A percentile compares a stretch with the other conserved stretches of the same genome.
These are phyloP conservation scores for Lasiodiplodia sp. DNA, from an alignment of 2,329 filamentous ascomycete genomes.

Conservation along the genomic window DNA sequence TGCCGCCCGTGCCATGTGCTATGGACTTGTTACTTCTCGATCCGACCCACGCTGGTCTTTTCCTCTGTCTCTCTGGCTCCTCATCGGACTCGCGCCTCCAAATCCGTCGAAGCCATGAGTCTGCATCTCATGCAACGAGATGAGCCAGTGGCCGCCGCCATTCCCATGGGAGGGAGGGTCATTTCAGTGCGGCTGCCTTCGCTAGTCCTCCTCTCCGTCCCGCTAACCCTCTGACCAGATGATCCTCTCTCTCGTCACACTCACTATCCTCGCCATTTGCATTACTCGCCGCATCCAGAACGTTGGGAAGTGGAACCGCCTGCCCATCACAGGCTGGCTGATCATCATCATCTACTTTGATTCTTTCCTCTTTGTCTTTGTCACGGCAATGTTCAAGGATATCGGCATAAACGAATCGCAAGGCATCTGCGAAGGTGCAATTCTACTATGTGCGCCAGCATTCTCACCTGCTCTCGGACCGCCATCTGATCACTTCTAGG, in stretches of 20 bases:
- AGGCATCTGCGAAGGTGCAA: constrained; percentile 63
- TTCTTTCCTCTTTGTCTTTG: constrained; percentile 67
- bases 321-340: constrained; percentile 45
- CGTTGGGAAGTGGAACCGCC: constrained; percentile 35
- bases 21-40: constrained; percentile 17
- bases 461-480: background rate
- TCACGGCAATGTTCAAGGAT: constrained; percentile 63
- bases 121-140: background rate
- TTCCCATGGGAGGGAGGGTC: constrained; percentile 37
- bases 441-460: constrained; percentile 59
- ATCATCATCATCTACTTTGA: constrained; percentile 67
- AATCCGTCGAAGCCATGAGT: background rate
- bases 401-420: constrained; percentile 62
- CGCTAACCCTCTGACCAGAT: constrained; percentile 7
- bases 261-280: constrained; percentile 27
- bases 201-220: background rate
- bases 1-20: constrained; percentile 19
- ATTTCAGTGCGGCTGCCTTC: constrained; percentile 32
- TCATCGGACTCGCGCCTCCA: background rate
- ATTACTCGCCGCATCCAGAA: constrained; percentile 38
- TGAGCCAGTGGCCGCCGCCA: constrained; percentile 31
- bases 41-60: background rate
- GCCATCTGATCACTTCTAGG: background rate
- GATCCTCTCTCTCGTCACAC: constrained; percentile 19
- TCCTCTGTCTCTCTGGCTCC: background rate